Conservation (phyloP, 129 eudicot genomes). For the Flaveria brownii region DNA sequence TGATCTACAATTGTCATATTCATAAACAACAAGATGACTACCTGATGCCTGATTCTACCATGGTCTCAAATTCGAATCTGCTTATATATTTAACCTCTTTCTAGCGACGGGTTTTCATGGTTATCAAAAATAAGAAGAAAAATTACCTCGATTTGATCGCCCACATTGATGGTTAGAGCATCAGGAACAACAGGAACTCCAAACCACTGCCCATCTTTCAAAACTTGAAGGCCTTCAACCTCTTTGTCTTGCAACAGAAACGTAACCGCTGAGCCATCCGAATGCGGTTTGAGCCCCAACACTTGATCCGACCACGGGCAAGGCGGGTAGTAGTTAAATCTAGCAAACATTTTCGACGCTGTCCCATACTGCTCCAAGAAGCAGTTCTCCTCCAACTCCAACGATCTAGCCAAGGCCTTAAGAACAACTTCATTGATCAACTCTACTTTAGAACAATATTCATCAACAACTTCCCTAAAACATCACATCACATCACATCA, state of each 20-base stretch:
- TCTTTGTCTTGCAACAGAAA: conserved; percentile 57
- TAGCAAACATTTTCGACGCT: conserved; percentile 32
- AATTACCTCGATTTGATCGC: conserved; percentile 67
- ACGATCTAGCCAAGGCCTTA: conserved; percentile 48
- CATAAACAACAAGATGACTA: not conserved
- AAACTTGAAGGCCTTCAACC: conserved; percentile 66
- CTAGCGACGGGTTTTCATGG: too few relatives aligned
- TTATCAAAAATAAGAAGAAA: too few relatives aligned
- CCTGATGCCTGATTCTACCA: too few relatives aligned
- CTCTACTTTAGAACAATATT: conserved; percentile 37
- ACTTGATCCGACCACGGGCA: conserved; percentile 54
- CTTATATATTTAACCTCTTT: too few relatives aligned
- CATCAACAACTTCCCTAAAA: conserved; percentile 47
- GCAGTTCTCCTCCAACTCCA: conserved; percentile 45
- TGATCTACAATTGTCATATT: not conserved
- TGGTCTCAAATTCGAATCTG: too few relatives aligned
- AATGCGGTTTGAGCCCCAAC: conserved; percentile 56
- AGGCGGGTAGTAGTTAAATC: conserved; percentile 65
- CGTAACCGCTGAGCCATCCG: conserved; percentile 54
- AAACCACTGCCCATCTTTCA: conserved; percentile 57
- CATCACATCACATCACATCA: conserved; percentile 14
- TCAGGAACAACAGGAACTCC: conserved; percentile 47
- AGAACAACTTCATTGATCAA: conserved; percentile 32
- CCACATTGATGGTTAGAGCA: conserved; percentile 57
- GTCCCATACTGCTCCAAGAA: conserved; percentile 56